These are phyloP conservation scores for Dentipellis sp. DNA, from an alignment of 768 basidiomycete genomes.

Conservation along the genomic window DNA sequence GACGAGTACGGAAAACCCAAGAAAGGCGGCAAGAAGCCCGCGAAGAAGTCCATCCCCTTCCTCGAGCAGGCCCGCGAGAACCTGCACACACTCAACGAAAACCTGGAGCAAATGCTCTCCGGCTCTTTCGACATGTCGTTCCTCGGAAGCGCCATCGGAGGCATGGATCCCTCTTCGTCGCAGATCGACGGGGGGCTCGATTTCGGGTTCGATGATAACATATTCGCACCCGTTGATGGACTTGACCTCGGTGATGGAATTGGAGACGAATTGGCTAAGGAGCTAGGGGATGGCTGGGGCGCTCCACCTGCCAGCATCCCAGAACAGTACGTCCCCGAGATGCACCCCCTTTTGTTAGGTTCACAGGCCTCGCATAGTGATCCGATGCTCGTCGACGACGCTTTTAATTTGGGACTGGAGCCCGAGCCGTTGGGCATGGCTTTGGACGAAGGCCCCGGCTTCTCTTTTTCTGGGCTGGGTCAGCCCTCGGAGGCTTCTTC, in stretches of 20 bases:
- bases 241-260: slow-evolving; percentile 44
- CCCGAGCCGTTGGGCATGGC: slow-evolving; percentile 20
- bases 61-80: slow-evolving; percentile 42
- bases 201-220: slow-evolving; percentile 38
- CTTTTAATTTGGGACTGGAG: slow-evolving; percentile 2
- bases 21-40: slow-evolving; percentile 20
- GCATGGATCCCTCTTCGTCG: slow-evolving; percentile 42
- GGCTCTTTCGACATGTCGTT: slow-evolving; percentile 60
- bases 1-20: slow-evolving; percentile 36
- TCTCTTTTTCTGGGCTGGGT: slow-evolving; percentile 10
- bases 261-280: slow-evolving; percentile 66
- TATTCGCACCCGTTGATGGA: slow-evolving; percentile 42
- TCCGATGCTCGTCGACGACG: neutral
- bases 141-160: slow-evolving; percentile 26
- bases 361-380: neutral
- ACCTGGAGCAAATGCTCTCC: slow-evolving; percentile 57
- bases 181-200: slow-evolving; percentile 38
- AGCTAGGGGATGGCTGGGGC: slow-evolving; percentile 68
- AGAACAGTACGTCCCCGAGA: slow-evolving; percentile 8
- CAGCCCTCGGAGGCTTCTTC: neutral
- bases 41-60: slow-evolving; percentile 20
- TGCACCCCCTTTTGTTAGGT: neutral
- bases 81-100: slow-evolving; percentile 59
- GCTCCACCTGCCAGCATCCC: slow-evolving; percentile 17
- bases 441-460: slow-evolving; percentile 12